Evolutionary conservation across 805 yeast genomes (phyloP).

Genomic region (Candida glaebosa): DNA sequence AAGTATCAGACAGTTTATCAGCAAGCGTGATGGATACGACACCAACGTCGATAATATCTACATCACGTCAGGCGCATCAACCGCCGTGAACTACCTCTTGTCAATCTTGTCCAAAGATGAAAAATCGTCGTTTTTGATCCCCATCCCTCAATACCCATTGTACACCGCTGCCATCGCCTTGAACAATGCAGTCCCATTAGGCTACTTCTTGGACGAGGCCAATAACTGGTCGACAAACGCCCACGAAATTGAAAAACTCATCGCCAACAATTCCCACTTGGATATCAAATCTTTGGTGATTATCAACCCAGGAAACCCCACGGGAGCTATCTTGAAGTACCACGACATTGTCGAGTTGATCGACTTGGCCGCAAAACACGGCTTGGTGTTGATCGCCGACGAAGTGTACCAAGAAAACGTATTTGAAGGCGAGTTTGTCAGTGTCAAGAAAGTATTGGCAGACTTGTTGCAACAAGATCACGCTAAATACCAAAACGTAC

Average conservation of each 20-base stretch:
- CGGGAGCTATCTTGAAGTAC: conserved; percentile 76
- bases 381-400: conserved; percentile 88
- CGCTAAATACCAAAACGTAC: conserved; percentile 65
- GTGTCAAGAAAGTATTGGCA: conserved; percentile 77
- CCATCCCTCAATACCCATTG: conserved; percentile 97
- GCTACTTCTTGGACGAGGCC: conserved; percentile 80
- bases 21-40: conserved; percentile 66
- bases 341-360: conserved; percentile 70
- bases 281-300: conserved; percentile 79
- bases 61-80: conserved; percentile 91
- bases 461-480: conserved; percentile 53
- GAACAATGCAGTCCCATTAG: conserved; percentile 76
- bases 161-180: conserved; percentile 93
- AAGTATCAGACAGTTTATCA: conserved; percentile 77
- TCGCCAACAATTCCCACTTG: conserved; percentile 50
- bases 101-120: conserved; percentile 66
- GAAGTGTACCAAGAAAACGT: conserved; percentile 97
- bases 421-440: conserved; percentile 74
- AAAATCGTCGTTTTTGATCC: conserved; percentile 78
- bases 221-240: conserved; percentile 83
- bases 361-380: conserved; percentile 77
- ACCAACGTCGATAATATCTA: conserved; percentile 72
- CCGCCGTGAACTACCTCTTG: conserved; percentile 81
- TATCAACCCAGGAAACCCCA: conserved; percentile 98
- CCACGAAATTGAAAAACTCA: conserved; percentile 52